A percentile compares a stretch with the other conserved stretches of the same genome.
Evolutionary conservation across 129 eudicot genomes (phyloP).

Genomic region (Dittrichia graveolens): DNA sequence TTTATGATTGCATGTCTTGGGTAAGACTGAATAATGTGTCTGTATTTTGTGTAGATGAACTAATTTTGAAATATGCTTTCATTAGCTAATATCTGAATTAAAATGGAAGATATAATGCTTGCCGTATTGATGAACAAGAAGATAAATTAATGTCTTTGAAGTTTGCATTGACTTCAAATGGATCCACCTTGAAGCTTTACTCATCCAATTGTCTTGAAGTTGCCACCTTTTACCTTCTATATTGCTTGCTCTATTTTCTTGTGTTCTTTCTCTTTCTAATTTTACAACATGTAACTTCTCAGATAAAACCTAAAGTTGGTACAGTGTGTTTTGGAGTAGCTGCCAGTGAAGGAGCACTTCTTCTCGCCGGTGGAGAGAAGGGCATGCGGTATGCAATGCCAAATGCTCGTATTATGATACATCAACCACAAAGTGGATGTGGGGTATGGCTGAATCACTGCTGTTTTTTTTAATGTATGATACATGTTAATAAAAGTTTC

Average conservation of each 20-base stretch:
- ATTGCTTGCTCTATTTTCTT: not conserved
- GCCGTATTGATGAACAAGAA: not conserved
- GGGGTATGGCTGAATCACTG: conserved; percentile 64
- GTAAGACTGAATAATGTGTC: conserved; percentile 48
- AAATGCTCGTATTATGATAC: conserved; percentile 94
- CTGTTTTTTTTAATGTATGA: not conserved
- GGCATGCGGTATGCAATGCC: conserved; percentile 99
- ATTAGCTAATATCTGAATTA: conserved; percentile 1
- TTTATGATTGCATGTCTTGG: conserved; percentile 99
- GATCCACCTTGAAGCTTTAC: not conserved
- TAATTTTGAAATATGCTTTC: not conserved
- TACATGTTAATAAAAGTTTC: conserved; percentile 2
- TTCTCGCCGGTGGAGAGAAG: conserved; percentile 98
- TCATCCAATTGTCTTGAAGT: not conserved
- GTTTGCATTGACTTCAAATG: conserved; percentile 13
- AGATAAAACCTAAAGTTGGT: conserved; percentile 98
- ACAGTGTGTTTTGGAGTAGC: conserved; percentile 93
- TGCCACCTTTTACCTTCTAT: not conserved
- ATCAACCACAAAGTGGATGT: conserved; percentile 86
- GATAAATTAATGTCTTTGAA: not conserved
- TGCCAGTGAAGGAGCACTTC: conserved; percentile 89
- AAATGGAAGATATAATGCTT: conserved; percentile 9
- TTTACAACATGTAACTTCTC: conserved; percentile 5
- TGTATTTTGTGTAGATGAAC: conserved; percentile 1
- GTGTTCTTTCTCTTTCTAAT: not conserved